These are phyloP conservation scores for Cryptococcus sp. DNA, from an alignment of 1,284 basidiomycete genomes.

Conservation along the genomic window DNA sequence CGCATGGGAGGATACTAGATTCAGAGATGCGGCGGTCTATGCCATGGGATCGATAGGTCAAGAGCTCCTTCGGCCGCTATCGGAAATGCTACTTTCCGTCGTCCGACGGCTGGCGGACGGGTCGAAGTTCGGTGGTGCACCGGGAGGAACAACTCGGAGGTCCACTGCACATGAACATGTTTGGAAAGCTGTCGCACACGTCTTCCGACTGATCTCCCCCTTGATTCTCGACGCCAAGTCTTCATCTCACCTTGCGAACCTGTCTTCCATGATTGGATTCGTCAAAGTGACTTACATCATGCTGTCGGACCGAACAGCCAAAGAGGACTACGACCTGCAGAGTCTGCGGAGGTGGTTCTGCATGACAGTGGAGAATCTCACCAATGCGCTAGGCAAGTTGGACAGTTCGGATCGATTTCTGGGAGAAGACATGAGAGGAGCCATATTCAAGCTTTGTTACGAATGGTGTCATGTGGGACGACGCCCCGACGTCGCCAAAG, in stretches of 20 bases:
- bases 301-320: constrained; percentile 68
- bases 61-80: constrained; percentile 72
- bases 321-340: constrained; percentile 77
- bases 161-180: constrained; percentile 75
- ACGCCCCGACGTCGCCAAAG: constrained; percentile 71
- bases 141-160: constrained; percentile 47
- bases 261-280: constrained; percentile 81
- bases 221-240: constrained; percentile 72
- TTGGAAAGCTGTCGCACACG: constrained; percentile 85
- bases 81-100: constrained; percentile 80
- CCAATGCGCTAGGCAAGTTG: constrained; percentile 71
- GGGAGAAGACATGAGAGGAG: constrained; percentile 71
- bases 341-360: constrained; percentile 86
- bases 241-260: constrained; percentile 64
- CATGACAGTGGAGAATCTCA: constrained; percentile 80
- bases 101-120: constrained; percentile 71
- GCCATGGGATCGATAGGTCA: constrained; percentile 84
- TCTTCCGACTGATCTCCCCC: constrained; percentile 82
- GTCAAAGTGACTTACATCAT: constrained; percentile 79
- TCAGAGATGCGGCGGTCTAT: constrained; percentile 81
- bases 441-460: constrained; percentile 81
- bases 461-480: constrained; percentile 90
- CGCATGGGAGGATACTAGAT: constrained; percentile 77
- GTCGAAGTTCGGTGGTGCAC: constrained; percentile 18
- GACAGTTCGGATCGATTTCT: constrained; percentile 75